Evolutionary conservation across 177 flowering plant species (phyloP).

Genomic region (Vitis hybrid): DNA sequence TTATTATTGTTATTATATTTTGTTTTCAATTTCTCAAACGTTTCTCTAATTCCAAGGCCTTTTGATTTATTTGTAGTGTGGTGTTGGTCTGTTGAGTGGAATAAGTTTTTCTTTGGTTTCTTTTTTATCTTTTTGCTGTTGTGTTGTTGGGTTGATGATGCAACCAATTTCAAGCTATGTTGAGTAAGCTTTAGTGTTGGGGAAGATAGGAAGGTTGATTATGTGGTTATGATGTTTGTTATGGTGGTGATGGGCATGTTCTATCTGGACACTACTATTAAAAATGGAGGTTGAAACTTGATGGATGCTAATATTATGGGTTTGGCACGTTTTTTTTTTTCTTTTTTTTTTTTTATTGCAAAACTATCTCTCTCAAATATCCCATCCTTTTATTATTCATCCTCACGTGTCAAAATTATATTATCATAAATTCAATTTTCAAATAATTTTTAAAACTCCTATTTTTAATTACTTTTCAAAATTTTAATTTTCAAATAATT

Average conservation of each 20-base stretch:
- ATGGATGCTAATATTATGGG: too few relatives aligned
- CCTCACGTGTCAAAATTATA: too few relatives aligned
- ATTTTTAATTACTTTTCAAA: too few relatives aligned
- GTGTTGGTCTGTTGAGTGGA: conserved; percentile 24
- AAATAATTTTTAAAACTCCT: too few relatives aligned
- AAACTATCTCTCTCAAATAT: too few relatives aligned
- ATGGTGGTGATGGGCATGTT: conserved; percentile 54
- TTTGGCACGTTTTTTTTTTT: too few relatives aligned
- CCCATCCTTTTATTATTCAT: too few relatives aligned
- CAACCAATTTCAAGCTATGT: conserved; percentile 34
- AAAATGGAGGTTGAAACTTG: conserved; percentile 40
- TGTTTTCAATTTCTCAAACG: conserved; percentile 15
- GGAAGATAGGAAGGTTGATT: conserved; percentile 21
- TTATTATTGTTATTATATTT: background rate
- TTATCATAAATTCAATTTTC: too few relatives aligned
- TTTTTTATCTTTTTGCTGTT: conserved; percentile 10
- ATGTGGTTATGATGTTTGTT: conserved; percentile 23
- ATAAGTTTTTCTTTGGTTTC: background rate
- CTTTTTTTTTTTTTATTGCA: too few relatives aligned
- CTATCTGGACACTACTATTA: conserved; percentile 72
- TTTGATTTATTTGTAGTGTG: conserved; percentile 3
- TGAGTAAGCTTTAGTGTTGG: conserved; percentile 36
- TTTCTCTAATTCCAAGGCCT: background rate
- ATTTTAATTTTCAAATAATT: too few relatives aligned
- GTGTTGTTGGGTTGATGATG: conserved; percentile 35